Evolutionary conservation across 106 monocot species (phyloP), one percentile per base, ranked within the genome.

Genomic region (Acorus calamus): DNA sequence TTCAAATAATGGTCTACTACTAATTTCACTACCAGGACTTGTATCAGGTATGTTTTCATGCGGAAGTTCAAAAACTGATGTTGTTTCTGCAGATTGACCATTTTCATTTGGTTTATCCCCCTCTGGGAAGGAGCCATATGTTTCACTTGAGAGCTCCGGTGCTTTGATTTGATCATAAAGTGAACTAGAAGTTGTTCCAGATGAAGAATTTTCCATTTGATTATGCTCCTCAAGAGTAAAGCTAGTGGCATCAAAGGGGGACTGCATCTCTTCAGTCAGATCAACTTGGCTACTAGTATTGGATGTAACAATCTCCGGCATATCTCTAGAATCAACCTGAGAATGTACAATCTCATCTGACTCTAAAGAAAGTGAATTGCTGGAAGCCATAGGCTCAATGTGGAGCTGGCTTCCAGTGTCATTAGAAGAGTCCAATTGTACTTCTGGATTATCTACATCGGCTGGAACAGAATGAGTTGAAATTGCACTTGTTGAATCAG

Each of bases 1-100:
- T 42, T 78, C 79, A 71, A 55, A 75, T 59, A 54, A 58, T 46
- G 50, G 61, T 57, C 59, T 74, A 62, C 59, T 71, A 61, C 51
- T 55, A 62, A 7, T 71, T 60, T 61, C 67, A 61, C 14, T 64
- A 43, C 60, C 44, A 64, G 11, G 46, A 53, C 51, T 55, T 47
- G 50, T 66, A 70, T 74, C 66, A 62, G 66, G 43, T 59, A 65
- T 61, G 60, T 58, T 72, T 60, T 60, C 57, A 51, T 50, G 47
- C 42, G 42, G 5, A 69, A 61, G 43, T 63, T 42, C 8, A 70
- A 42, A 50, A 50, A 54, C 66, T 51, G 47, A 48, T 52, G 9
- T 50, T 70, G 71, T 46, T 70, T 50, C 14, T 66, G 48, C 60
- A 64, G 43, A 62, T 14, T 52, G 14, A 8, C n/a, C 44, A 58